Percentiles rank a stretch among this genome's conserved stretches.
Conservation (phyloP, 768 basidiomycete genomes). For the Phylloporus sp. region DNA sequence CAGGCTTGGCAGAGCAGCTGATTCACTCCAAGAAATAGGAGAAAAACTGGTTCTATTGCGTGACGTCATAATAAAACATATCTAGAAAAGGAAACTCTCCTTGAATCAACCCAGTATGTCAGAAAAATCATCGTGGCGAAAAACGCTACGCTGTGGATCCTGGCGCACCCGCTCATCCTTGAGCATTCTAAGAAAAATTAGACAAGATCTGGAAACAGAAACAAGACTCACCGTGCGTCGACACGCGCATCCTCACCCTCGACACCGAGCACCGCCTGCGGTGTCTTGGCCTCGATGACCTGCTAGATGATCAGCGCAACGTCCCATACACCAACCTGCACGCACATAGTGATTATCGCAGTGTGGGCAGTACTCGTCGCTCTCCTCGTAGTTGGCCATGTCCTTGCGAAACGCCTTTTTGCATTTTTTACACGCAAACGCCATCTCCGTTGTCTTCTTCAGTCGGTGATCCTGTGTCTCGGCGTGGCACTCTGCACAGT, state of each 20-base stretch:
- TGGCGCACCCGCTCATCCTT: conserved; percentile 79
- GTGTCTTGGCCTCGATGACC: conserved; percentile 92
- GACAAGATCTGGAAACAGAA: not conserved
- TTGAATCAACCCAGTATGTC: conserved; percentile 4
- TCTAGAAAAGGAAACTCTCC: conserved; percentile 10
- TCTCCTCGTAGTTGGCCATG: conserved; percentile 88
- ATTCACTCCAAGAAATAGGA: conserved; percentile 18
- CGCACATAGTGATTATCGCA: conserved; percentile 98
- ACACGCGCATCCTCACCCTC: conserved; percentile 90
- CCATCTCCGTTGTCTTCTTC: conserved; percentile 77
- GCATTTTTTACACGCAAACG: conserved; percentile 83
- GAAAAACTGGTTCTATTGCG: conserved; percentile 11
- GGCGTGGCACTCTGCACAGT: conserved; percentile 94
- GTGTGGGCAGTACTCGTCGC: conserved; percentile 96
- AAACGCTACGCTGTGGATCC: conserved; percentile 46
- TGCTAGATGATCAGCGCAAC: conserved; percentile 29
- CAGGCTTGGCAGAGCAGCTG: not conserved
- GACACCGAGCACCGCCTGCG: conserved; percentile 78
- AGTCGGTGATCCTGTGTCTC: conserved; percentile 76
- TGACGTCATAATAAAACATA: conserved; percentile 23
- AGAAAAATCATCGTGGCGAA: conserved; percentile 23
- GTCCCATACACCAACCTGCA: conserved; percentile 2
- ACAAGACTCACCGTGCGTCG: conserved; percentile 67
- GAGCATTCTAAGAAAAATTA: conserved; percentile 58
- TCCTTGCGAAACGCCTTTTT: conserved; percentile 97